Evolutionary conservation across 1,284 basidiomycete genomes (phyloP).

Genomic region (Phellopilus nigrolimitatus): DNA sequence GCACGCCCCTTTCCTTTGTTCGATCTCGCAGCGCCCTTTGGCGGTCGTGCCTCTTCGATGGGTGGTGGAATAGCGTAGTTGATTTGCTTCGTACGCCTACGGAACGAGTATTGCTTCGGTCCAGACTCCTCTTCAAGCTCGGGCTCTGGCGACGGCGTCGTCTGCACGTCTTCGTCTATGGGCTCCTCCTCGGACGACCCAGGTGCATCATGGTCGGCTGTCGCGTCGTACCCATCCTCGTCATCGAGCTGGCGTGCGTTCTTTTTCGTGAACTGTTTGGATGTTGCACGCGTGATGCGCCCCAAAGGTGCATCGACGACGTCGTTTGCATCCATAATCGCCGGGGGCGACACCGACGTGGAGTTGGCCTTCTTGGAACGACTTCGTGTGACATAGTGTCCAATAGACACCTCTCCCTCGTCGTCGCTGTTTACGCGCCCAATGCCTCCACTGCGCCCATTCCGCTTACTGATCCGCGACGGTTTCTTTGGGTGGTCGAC

Average conservation of each 20-base stretch:
- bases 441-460: conserved; percentile 5
- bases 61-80: conserved; percentile 77
- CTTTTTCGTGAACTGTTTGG: conserved; percentile 8
- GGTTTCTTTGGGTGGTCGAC: conserved; percentile 11
- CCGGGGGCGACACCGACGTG: neutral
- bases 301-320: conserved; percentile 1
- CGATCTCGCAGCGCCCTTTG: conserved; percentile 31
- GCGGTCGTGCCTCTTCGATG: conserved; percentile 57
- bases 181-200: conserved; percentile 24
- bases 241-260: conserved; percentile 22
- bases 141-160: conserved; percentile 14
- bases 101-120: conserved; percentile 53
- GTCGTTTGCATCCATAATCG: neutral
- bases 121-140: conserved; percentile 20
- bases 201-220: conserved; percentile 16
- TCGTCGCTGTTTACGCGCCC: conserved; percentile 18
- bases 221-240: conserved; percentile 25
- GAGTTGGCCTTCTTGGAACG: conserved; percentile 10
- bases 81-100: conserved; percentile 53
- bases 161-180: conserved; percentile 16
- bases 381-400: conserved; percentile 12
- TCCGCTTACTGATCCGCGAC: neutral
- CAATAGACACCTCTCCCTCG: conserved; percentile 17
- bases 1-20: conserved; percentile 33
- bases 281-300: conserved; percentile 7